Evolutionary conservation across 2,329 filamentous ascomycete species (phyloP).

Genomic region (Diaporthe humulicola): DNA sequence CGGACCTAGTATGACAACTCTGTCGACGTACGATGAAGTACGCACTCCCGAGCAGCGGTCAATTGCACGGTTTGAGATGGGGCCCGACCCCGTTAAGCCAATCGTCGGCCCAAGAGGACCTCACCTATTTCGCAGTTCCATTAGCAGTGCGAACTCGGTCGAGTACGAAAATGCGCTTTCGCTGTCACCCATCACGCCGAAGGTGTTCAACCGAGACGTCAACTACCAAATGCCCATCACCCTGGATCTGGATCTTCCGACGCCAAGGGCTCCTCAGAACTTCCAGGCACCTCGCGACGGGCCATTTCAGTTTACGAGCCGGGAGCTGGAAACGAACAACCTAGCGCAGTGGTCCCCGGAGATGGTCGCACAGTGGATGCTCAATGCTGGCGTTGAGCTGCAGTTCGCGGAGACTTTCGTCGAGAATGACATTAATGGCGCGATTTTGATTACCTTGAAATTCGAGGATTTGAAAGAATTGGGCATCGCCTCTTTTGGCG

Average conservation of each 20-base stretch:
- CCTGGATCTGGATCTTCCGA: slow-evolving; percentile 54
- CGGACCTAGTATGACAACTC: slow-evolving; percentile 84
- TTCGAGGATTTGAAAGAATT: slow-evolving; percentile 89
- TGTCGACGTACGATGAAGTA: slow-evolving; percentile 88
- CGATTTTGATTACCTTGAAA: slow-evolving; percentile 89
- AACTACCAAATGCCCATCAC: slow-evolving; percentile 52
- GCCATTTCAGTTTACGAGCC: slow-evolving; percentile 69
- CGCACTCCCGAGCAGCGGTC: slow-evolving; percentile 71
- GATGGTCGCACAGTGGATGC: slow-evolving; percentile 90
- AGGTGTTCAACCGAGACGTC: slow-evolving; percentile 57
- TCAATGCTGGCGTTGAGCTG: slow-evolving; percentile 83
- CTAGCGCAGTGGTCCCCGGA: slow-evolving; percentile 79
- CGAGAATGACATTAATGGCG: slow-evolving; percentile 91
- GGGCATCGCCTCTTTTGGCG: slow-evolving; percentile 84
- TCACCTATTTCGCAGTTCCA: slow-evolving; percentile 84
- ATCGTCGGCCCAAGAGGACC: slow-evolving; percentile 87
- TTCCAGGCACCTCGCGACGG: slow-evolving; percentile 60
- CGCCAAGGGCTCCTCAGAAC: no score
- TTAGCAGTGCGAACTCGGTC: slow-evolving; percentile 64
- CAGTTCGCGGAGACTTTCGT: slow-evolving; percentile 86
- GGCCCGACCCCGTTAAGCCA: slow-evolving; percentile 68
- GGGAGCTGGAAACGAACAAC: slow-evolving; percentile 69
- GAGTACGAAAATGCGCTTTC: slow-evolving; percentile 70
- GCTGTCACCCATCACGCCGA: slow-evolving; percentile 81
- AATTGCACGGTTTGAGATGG: slow-evolving; percentile 40